Conservation (phyloP, 345 rosid genomes). For the Populus alba region DNA sequence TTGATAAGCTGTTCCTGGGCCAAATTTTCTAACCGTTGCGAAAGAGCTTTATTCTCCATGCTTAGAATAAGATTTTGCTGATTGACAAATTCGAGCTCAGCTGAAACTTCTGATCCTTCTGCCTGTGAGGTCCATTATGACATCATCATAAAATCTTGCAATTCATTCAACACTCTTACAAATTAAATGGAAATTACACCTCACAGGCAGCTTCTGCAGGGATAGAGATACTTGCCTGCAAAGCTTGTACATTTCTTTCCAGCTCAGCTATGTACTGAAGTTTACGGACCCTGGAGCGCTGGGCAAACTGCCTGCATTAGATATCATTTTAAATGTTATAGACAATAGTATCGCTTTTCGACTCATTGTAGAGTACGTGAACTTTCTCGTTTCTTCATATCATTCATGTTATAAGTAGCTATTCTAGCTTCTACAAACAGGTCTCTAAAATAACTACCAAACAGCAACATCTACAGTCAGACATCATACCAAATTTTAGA, state of each 20-base stretch:
- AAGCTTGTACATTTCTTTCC: slow-evolving; percentile 94
- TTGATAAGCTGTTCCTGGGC: slow-evolving; percentile 66
- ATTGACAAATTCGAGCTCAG: slow-evolving; percentile 59
- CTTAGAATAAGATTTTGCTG: slow-evolving; percentile 54
- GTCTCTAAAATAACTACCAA: background rate
- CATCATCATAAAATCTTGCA: slow-evolving; percentile 3
- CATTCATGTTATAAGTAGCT: background rate
- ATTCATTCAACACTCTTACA: background rate
- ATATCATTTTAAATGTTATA: slow-evolving; percentile 17
- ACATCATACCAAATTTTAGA: background rate
- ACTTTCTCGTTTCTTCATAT: background rate
- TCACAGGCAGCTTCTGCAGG: slow-evolving; percentile 7
- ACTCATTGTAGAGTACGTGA: background rate
- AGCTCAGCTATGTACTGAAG: slow-evolving; percentile 99
- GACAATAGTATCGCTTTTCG: slow-evolving; percentile 9
- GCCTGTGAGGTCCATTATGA: slow-evolving; percentile 32
- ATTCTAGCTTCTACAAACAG: background rate
- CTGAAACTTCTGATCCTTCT: slow-evolving; percentile 67
- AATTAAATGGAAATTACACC: background rate
- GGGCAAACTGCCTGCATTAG: slow-evolving; percentile 89
- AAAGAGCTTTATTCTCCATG: slow-evolving; percentile 71
- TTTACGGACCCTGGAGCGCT: slow-evolving; percentile 93
- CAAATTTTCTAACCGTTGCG: slow-evolving; percentile 60
- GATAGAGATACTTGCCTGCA: slow-evolving; percentile 55
- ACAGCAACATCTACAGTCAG: background rate